Evolutionary conservation across 768 basidiomycete genomes (phyloP).

Genomic region (Tulasnella sp.): DNA sequence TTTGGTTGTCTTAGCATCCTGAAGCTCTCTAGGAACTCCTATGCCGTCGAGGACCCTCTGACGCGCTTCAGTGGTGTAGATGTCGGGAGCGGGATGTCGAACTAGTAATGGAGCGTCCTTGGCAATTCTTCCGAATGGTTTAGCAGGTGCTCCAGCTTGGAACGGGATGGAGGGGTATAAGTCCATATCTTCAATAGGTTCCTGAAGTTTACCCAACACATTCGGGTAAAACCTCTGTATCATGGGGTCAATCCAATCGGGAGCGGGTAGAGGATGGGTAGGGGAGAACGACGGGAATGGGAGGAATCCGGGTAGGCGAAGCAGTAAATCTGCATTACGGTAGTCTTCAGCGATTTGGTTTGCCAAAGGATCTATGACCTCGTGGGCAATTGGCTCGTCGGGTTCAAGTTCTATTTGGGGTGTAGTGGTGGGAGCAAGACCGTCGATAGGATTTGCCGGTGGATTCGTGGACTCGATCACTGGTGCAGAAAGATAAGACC

Average conservation of each 20-base stretch:
- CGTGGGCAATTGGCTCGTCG: constrained; percentile 43
- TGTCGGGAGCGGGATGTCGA: constrained; percentile 37
- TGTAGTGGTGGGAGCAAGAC: constrained; percentile 3
- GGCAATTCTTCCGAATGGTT: constrained; percentile 14
- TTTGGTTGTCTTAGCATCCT: constrained; percentile 37
- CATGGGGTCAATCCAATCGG: constrained; percentile 45
- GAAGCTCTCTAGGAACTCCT: constrained; percentile 42
- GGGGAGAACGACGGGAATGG: constrained; percentile 60
- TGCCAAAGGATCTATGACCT: constrained; percentile 45
- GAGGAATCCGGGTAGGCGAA: constrained; percentile 58
- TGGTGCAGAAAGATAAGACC: constrained; percentile 54
- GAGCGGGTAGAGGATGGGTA: constrained; percentile 43
- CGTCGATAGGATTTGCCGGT: background rate
- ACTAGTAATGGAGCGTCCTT: constrained; percentile 54
- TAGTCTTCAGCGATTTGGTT: constrained; percentile 53
- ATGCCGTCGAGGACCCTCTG: constrained; percentile 40
- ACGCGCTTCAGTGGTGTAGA: constrained; percentile 46
- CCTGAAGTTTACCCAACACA: constrained; percentile 33
- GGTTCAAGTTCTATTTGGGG: constrained; percentile 25
- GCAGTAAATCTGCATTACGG: constrained; percentile 53
- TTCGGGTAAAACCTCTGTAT: constrained; percentile 35
- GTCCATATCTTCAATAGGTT: constrained; percentile 23
- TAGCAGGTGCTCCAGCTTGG: constrained; percentile 14
- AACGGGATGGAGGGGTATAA: constrained; percentile 37
- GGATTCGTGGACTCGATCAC: constrained; percentile 30